These are phyloP conservation scores for Forsythia suspensa DNA, from an alignment of 257 asterid genomes.

Conservation along the genomic window DNA sequence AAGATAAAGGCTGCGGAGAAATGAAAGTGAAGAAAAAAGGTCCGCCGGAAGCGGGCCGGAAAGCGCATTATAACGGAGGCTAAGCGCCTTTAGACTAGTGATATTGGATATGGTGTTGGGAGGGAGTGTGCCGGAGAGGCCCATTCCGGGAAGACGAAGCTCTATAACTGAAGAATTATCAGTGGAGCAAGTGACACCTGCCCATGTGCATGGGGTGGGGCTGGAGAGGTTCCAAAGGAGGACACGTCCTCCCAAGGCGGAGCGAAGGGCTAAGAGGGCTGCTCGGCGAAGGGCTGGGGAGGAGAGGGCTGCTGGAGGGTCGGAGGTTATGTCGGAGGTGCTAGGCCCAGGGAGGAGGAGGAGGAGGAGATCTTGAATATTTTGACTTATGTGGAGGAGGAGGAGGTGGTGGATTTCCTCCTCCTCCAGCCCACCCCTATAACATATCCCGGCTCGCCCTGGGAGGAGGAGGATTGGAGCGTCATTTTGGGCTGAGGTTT, in stretches of 20 bases:
- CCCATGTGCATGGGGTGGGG: slow-evolving; percentile 67
- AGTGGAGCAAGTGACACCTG: slow-evolving; percentile 68
- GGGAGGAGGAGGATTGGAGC: too few species aligned
- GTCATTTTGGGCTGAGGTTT: too few species aligned
- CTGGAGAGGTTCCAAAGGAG: slow-evolving; percentile 66
- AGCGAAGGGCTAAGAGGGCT: slow-evolving; percentile 66
- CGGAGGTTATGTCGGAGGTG: slow-evolving; percentile 36
- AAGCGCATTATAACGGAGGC: slow-evolving; percentile 83
- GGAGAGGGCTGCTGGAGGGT: too few species aligned
- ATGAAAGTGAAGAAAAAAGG: slow-evolving; percentile 46
- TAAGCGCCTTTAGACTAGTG: slow-evolving; percentile 61
- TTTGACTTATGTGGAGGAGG: slow-evolving; percentile 28
- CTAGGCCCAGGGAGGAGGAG: not conserved
- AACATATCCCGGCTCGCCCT: too few species aligned
- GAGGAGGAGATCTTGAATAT: too few species aligned
- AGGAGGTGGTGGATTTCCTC: slow-evolving; percentile 17
- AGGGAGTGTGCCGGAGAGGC: slow-evolving; percentile 71
- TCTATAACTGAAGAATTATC: slow-evolving; percentile 53
- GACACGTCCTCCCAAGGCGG: slow-evolving; percentile 78
- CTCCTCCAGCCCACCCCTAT: too few species aligned
- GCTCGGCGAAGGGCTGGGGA: slow-evolving; percentile 71
- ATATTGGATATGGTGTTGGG: slow-evolving; percentile 51
- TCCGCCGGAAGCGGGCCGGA: slow-evolving; percentile 65
- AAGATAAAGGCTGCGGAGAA: slow-evolving; percentile 59
- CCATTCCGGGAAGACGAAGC: slow-evolving; percentile 85